Base-by-base conservation (phyloP, 2,329 filamentous ascomycete species). In the Arachnomyces sp. region DNA sequence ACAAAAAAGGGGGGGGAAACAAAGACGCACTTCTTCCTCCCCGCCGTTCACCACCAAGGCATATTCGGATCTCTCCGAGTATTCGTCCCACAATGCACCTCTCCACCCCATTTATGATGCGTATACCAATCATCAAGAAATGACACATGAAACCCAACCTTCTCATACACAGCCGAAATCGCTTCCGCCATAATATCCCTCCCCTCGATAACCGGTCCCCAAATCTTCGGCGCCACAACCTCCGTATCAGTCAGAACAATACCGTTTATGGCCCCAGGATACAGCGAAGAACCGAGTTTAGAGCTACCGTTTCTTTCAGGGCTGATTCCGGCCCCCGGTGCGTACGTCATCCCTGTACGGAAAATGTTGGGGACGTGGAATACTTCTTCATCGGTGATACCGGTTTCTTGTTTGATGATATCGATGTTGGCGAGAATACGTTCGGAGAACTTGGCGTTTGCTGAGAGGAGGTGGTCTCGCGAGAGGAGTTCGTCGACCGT, bases 41-140 rank as follows among this genome's bases (percentile, higher is more conserved):
- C 28, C 40, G 28, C 14, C 16, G 50, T 51, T 33, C 38, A 9
- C 44, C 44, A 50, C 39, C 46, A 45, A 12, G 37, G 21, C 7
- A 8, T 4, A 13, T 38, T 31, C 13, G 34, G 37, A 11, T 39
- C 16, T 15, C 44, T 39, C 41, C 54, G 30, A 3, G 44, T 43
- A 37, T 54, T 54, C 8, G 40, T 45, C 2, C 47, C 50, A 29
- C 50, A 54, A 40, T 53, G 50, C n/a, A 54, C 43, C 38, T 54
- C 50, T 1, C 51, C 50, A 5, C 37, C 43, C 25, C 41, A 38
- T 12, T 30, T 38, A 45, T 54, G 51, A 40, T 54, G 51, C 18
- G 47, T 41, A 34, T 44, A 46, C 44, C 40, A 52, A 36, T 52
- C 38, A 39, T 53, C 49, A 11, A 52, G 32, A 39, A 45, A 54